Conservation (phyloP, 495 filamentous ascomycete species). For the Beverwykella pulmonaria region DNA sequence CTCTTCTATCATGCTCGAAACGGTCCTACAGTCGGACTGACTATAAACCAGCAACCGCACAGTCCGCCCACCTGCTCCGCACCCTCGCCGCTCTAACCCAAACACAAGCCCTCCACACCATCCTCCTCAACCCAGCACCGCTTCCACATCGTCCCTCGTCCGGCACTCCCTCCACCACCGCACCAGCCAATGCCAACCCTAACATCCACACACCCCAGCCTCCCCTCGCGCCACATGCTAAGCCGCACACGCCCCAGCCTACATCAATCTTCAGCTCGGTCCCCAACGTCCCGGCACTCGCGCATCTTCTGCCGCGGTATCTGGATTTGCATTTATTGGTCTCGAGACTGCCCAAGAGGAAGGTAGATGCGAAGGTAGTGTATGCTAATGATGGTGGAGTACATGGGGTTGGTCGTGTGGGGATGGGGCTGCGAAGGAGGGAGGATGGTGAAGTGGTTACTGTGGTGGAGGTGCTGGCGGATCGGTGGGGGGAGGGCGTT, state of each 20-base stretch:
- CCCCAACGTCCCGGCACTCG: conserved; percentile 38
- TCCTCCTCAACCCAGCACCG: conserved; percentile 42
- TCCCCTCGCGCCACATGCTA: neutral
- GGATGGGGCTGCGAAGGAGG: neutral
- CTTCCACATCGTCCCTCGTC: conserved; percentile 2
- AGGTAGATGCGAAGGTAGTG: conserved; percentile 21
- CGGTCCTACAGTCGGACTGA: neutral
- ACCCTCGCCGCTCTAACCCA: conserved; percentile 41
- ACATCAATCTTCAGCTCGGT: conserved; percentile 43
- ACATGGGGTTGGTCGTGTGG: neutral
- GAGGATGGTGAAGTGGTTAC: conserved; percentile 20
- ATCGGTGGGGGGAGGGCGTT: conserved; percentile 36
- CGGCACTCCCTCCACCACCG: neutral
- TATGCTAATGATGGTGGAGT: neutral
- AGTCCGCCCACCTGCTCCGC: conserved; percentile 43
- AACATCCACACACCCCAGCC: neutral
- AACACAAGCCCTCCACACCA: conserved; percentile 40
- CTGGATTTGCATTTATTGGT: conserved; percentile 44
- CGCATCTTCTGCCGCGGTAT: conserved; percentile 31
- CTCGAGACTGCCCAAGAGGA: conserved; percentile 11
- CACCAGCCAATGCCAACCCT: neutral
- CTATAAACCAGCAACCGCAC: conserved; percentile 38
- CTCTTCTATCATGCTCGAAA: neutral
- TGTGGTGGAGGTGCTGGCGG: conserved; percentile 43
- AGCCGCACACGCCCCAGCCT: neutral